Percentiles rank a stretch among this genome's conserved stretches.
Conservation (phyloP, 805 yeast species). For the Vanderwaltozyma tropicalis region DNA sequence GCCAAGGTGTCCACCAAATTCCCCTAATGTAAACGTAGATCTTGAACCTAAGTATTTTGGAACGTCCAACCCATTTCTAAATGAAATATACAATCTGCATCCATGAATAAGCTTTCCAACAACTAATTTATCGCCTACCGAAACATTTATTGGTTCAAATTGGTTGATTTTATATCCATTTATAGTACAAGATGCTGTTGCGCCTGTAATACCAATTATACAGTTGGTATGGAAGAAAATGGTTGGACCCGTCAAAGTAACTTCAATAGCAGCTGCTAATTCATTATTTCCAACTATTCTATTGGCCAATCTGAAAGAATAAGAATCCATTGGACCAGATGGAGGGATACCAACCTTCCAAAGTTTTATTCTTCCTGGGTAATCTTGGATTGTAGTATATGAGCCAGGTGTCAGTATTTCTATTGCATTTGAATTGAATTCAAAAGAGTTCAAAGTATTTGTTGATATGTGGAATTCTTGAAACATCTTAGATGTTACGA, state of each 20-base stretch:
- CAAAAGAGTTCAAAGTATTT: conserved; percentile 72
- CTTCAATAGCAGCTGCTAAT: conserved; percentile 80
- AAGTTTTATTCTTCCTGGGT: conserved; percentile 75
- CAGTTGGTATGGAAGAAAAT: conserved; percentile 74
- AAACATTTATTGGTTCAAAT: conserved; percentile 65
- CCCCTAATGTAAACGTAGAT: conserved; percentile 89
- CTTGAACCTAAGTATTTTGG: conserved; percentile 92
- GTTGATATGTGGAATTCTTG: conserved; percentile 76
- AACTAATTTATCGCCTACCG: conserved; percentile 65
- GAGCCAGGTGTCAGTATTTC: conserved; percentile 87
- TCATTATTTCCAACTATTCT: conserved; percentile 79
- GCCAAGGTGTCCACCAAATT: conserved; percentile 91
- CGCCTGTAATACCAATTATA: conserved; percentile 81
- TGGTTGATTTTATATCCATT: conserved; percentile 48
- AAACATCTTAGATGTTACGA: conserved; percentile 79
- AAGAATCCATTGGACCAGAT: conserved; percentile 95
- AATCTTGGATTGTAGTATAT: conserved; percentile 93
- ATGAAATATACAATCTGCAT: conserved; percentile 81
- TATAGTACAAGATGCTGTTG: conserved; percentile 54
- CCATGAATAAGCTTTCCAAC: conserved; percentile 77
- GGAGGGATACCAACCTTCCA: conserved; percentile 85
- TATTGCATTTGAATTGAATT: conserved; percentile 72
- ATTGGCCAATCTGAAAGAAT: conserved; percentile 82
- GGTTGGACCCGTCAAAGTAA: conserved; percentile 81
- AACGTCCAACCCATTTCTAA: conserved; percentile 89